Evolutionary conservation across 495 filamentous ascomycete genomes (phyloP), one percentile per base, ranked within the genome.

Genomic region (Amphirosellinia nigrospora): DNA sequence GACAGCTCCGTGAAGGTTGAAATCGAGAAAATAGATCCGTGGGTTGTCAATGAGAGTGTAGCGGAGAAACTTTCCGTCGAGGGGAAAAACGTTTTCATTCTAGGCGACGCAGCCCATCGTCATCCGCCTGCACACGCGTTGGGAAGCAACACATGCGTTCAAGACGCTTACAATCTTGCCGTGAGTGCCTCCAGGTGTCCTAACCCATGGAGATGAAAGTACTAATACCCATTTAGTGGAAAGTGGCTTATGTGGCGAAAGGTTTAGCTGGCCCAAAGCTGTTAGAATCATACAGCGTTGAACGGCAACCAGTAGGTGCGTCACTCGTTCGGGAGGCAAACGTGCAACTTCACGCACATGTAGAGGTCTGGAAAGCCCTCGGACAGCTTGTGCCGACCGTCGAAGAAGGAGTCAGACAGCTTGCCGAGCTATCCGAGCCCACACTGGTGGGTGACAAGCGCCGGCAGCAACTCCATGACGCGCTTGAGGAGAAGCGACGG

Each of bases 131-230:
- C 81, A 1, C 84, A 86, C 67, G 85, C 84, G 0, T 81, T 86
- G 2, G 86, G 86, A 13, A 81, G 79, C 21, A 88, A 88, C 61
- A 87, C 84, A 19, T 87, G 85, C 69, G 80, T 87, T 7, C 84
- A 87, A 78, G 86, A 88, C 70, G 82, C 85, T 0, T 86, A 81
- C 69, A 88, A 88, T 61, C 72, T 88, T 13, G 85, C 86, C 11
- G 68, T 70, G 43, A 70, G 68, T 70, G 5, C 23, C 23, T n/a
- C 23, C 6, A 23, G 2, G 16, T 6, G 16, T 23, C 26, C 48
- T 15, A 7, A 5, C 4, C 6, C 26, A 32, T 26, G 21, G 63
- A 41, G 19, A 34, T 43, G 23, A 46, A 32, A 62, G 32, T 56
- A 8, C 59, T 64, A 4, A 70, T 15, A 46, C 21, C 7, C n/a